Base-by-base conservation (phyloP, 2,329 filamentous ascomycete genomes). In the Apiospora koreana region DNA sequence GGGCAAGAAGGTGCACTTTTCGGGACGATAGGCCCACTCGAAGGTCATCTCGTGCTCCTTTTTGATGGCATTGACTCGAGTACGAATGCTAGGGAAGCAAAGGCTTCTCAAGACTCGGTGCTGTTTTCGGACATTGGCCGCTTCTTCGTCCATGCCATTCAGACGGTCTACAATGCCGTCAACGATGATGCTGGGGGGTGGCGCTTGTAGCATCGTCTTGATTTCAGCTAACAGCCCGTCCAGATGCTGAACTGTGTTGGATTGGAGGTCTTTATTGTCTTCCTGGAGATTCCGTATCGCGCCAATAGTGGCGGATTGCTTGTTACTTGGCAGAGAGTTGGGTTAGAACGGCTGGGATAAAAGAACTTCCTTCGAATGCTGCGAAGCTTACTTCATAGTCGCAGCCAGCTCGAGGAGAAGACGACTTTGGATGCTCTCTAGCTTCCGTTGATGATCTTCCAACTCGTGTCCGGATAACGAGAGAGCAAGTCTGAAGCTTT, bases 1-100 rank as follows among this genome's bases (percentile, higher is more conserved):
- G 43, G 71, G 72, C 70, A 72, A 67, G 14, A 73, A 48, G 5
- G 70, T 70, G 1, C 69, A 69, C 45, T 58, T 67, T 18, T 65
- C 69, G 9, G 46, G 9, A 10, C 64, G n/a, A 28, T 31, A n/a
- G 16, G 10, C 21, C 54, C 54, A 64, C 28, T 64, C 35, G 23
- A 64, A 64, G 1, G 54, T 38, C 14, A 21, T n/a, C 28, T 38
- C 6, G 54, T 64, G 54, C 16, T 31, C 54, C 21, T 41, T 38
- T 8, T 31, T 64, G 21, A 64, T 41, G 6, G 16, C 16, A 4
- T 3, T 21, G n/a, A 35, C 5, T 1, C 54, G 28, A 64, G 54
- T 28, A 6, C 35, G 54, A 23, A 64, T 64, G 28, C 54, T 31
- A 7, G 54, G 35, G 12, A 64, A 64, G 35, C 21, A 12, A 35